phyloP scores from a whole-genome alignment of 2,329 filamentous ascomycete species.

The Curvularia spicifera region DNA sequence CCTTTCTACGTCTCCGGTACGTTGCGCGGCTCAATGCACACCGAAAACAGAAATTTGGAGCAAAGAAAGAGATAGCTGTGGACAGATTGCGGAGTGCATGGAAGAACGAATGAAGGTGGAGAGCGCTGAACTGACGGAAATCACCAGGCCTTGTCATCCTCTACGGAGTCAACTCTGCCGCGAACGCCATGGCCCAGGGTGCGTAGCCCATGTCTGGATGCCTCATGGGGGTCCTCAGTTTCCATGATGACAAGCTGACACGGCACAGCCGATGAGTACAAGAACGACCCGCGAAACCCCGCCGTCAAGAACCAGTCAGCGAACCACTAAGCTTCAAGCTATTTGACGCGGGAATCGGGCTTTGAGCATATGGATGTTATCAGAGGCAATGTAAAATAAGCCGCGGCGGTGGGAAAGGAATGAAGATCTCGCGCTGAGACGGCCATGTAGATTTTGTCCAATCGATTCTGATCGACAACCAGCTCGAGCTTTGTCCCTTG shows the following conservation, averaged over 20 bases:
- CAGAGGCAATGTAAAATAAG: conserved; percentile 48
- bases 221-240: neutral
- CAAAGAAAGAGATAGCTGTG: conserved; percentile 10
- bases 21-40: conserved; percentile 47
- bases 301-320: conserved; percentile 43
- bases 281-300: conserved; percentile 95
- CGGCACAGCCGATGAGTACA: conserved; percentile 82
- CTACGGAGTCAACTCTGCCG: conserved; percentile 88
- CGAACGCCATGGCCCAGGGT: conserved; percentile 80
- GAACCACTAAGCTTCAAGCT: conserved; percentile 38
- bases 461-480: conserved; percentile 22
- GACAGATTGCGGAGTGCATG: conserved; percentile 15
- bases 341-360: conserved; percentile 21
- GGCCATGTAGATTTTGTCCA: conserved; percentile 45
- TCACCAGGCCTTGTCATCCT: conserved; percentile 77
- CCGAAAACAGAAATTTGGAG: neutral
- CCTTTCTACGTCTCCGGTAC: conserved; percentile 96
- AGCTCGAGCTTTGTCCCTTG: conserved; percentile 1
- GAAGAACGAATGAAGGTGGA: neutral
- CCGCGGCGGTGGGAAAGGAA: conserved; percentile 29
- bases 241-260: conserved; percentile 27
- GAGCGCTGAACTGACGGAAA: conserved; percentile 26
- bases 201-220: conserved; percentile 51
- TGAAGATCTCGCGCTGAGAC: conserved; percentile 24
- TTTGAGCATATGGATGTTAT: conserved; percentile 26